Evolutionary conservation across 192 early-diverging fungal species (phyloP), one percentile per base, ranked within the genome.

Genomic region (Tieghemiomyces parasiticus): DNA sequence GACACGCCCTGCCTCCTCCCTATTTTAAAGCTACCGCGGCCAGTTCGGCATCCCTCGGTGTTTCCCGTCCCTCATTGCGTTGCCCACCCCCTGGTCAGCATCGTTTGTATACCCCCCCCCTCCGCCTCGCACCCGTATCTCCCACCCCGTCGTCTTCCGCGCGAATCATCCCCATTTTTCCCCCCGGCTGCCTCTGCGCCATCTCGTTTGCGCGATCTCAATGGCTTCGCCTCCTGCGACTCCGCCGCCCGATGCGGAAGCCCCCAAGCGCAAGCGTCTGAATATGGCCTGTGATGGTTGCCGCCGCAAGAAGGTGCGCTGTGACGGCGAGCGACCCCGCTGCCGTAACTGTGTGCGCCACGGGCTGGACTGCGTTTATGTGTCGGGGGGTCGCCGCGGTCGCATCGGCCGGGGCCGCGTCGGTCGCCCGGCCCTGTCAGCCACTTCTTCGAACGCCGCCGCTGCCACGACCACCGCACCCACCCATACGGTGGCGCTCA

Each of bases 271-370:
- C 16, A 56, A 56, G 24, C 25, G 54, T 14, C 33, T 56, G 3
- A 56, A 26, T 24, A 26, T 33, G 68, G 74, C 74, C 4, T 75
- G 74, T 20, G 59, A 68, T 1, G 70, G 70, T 0, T 75, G 74
- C 48, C 63, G 74, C 9, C 55, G 61, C 61, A 70, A 71, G 53
- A 75, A 75, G 64, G 71, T 75, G 58, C 54, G 70, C 4, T 75
- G 74, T 44, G 74, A 70, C 47, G 74, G 74, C 26, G 68, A 71
- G 47, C 70, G 60, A 1, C 74, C 74, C 2, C 65, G 71, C 6
- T 75, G 74, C 61, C 66, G 61, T 26, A 72, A 75, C 62, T 75
- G 74, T 45, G 63, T 67, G 3, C 71, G 71, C 30, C 69, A 71
- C 34, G 65, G 67, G 0, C 69, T 69, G 49, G 70, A 69, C 14